Conservation (phyloP, 164 flowering plant genomes). For the Chimonanthus salicifolius region DNA sequence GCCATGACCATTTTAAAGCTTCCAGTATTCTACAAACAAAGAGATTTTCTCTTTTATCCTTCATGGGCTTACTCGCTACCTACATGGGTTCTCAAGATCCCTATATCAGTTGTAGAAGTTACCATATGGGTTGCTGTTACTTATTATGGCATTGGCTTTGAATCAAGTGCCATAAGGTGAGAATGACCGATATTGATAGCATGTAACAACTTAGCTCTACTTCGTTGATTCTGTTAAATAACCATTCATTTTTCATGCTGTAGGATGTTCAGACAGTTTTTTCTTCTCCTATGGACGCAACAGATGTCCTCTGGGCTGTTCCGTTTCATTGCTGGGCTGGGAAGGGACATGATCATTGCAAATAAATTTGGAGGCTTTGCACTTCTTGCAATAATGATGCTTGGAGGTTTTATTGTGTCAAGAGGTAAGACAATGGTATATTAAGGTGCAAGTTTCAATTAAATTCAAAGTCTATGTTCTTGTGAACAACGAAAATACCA, state of each 20-base stretch:
- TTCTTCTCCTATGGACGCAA: background rate
- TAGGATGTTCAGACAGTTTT: slow-evolving; percentile 6
- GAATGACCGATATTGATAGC: background rate
- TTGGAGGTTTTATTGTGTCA: slow-evolving; percentile 8
- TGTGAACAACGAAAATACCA: too few species aligned
- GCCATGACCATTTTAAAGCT: slow-evolving; percentile 7
- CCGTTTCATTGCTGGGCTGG: background rate
- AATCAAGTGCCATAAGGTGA: slow-evolving; percentile 6
- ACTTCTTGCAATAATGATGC: background rate
- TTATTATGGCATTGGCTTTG: slow-evolving; percentile 9
- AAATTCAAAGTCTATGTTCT: background rate
- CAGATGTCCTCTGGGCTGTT: slow-evolving; percentile 6
- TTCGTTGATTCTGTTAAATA: too few species aligned
- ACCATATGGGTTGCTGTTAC: slow-evolving; percentile 7
- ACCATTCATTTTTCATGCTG: background rate
- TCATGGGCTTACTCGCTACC: slow-evolving; percentile 7
- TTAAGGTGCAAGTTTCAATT: too few species aligned
- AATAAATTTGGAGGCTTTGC: slow-evolving; percentile 6
- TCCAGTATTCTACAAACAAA: slow-evolving; percentile 10
- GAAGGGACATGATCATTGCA: slow-evolving; percentile 6
- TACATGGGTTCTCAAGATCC: slow-evolving; percentile 6
- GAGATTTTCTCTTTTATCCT: slow-evolving; percentile 9
- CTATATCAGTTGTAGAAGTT: slow-evolving; percentile 2
- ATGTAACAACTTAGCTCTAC: too few species aligned
- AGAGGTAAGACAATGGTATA: slow-evolving; percentile 1